phyloP scores from a whole-genome alignment of 306 rosid genomes.

The Lathyrus aphaca region DNA sequence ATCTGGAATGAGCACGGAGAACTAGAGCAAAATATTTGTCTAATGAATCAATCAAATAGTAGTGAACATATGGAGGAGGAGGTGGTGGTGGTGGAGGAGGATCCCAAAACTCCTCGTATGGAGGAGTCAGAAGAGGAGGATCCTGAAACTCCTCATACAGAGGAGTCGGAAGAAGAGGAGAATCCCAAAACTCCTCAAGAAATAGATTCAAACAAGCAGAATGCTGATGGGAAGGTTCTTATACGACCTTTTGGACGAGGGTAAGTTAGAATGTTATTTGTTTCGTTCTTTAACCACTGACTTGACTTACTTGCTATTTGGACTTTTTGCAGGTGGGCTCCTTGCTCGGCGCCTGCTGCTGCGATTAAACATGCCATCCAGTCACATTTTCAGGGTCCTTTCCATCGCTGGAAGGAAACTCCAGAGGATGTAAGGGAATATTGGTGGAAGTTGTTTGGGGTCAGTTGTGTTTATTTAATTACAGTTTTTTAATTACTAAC shows the following conservation, averaged over 20 bases:
- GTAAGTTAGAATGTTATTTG: neutral
- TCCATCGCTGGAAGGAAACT: constrained; percentile 10
- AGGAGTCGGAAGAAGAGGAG: neutral
- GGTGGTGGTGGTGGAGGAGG: neutral
- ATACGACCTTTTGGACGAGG: constrained; percentile 23
- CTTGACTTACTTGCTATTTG: neutral
- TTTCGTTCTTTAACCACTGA: neutral
- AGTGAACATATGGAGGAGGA: constrained; percentile 2
- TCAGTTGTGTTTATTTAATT: constrained; percentile 4
- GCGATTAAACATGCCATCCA: constrained; percentile 24
- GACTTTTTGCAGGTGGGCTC: constrained; percentile 23
- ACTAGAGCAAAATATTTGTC: neutral
- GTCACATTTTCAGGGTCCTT: constrained; percentile 24
- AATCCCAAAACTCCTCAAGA: neutral
- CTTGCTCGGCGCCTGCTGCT: constrained; percentile 15
- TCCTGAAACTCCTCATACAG: neutral
- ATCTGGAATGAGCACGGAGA: constrained; percentile 27
- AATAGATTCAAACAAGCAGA: neutral
- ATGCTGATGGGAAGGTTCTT: constrained; percentile 5
- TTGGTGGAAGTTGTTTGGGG: constrained; percentile 27
- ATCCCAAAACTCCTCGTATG: constrained; percentile 2
- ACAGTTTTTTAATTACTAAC: neutral
- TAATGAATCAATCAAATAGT: neutral
- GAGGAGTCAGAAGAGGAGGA: constrained; percentile 7
- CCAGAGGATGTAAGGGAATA: constrained; percentile 19